Percentiles rank a stretch among this genome's conserved stretches.
These are phyloP conservation scores for Dictyostelium firmibasis DNA, from an alignment of 78 protist genomes.

Conservation along the genomic window DNA sequence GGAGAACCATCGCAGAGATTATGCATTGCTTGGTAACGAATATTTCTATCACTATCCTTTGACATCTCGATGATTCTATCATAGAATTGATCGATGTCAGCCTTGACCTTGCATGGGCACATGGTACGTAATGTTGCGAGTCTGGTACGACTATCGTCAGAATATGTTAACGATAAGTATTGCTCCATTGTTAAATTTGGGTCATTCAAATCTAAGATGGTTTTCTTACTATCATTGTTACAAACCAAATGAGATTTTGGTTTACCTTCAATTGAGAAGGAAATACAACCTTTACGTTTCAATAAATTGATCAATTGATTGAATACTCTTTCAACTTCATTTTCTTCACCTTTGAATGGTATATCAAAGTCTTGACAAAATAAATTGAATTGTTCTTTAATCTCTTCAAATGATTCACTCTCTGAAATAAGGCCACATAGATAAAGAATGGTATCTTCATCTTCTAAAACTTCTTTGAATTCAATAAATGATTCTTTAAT, in stretches of 20 bases:
- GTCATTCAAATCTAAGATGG: slow-evolving; percentile 5
- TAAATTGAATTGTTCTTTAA: background rate
- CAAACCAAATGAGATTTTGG: slow-evolving; percentile 36
- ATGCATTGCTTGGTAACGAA: slow-evolving; percentile 79
- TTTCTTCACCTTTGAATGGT: background rate
- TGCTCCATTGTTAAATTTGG: slow-evolving; percentile 70
- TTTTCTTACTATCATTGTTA: background rate
- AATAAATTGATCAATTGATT: background rate
- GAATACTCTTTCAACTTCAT: background rate
- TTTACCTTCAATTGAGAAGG: background rate
- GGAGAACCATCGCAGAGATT: slow-evolving; percentile 80
- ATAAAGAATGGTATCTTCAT: slow-evolving; percentile 13
- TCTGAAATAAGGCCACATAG: slow-evolving; percentile 33
- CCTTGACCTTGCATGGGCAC: slow-evolving; percentile 81
- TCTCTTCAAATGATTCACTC: slow-evolving; percentile 43
- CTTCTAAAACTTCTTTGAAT: background rate
- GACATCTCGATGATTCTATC: slow-evolving; percentile 69
- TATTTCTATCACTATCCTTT: slow-evolving; percentile 38
- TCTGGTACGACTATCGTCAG: background rate
- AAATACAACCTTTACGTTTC: slow-evolving; percentile 23
- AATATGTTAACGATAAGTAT: slow-evolving; percentile 6
- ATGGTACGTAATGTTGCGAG: slow-evolving; percentile 7
- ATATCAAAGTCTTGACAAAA: slow-evolving; percentile 22
- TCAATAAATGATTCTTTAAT: slow-evolving; percentile 29
- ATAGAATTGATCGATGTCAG: slow-evolving; percentile 68